Percentiles rank a stretch among this genome's conserved stretches.
Conservation (phyloP, 257 asterid genomes). For the Solanum infundibuliforme region DNA sequence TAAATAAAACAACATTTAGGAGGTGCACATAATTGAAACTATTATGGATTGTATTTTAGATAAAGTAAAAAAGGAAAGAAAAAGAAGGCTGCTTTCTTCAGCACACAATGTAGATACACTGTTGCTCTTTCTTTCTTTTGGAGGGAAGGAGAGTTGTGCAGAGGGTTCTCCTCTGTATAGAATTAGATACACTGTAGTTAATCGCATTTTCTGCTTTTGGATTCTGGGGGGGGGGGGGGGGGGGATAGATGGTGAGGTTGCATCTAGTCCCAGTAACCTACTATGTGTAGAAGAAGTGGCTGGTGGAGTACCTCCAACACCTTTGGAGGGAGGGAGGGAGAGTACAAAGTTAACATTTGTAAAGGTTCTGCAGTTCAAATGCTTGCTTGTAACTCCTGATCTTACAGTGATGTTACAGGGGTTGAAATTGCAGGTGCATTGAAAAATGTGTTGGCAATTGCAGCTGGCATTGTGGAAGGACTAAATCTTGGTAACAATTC, state of each 20-base stretch:
- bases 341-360: not conserved
- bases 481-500: conserved; percentile 85
- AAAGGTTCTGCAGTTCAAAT: not conserved
- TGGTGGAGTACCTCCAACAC: not conserved
- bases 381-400: conserved; percentile 51
- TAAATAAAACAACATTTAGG: not conserved
- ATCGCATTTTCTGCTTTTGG: not conserved
- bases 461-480: conserved; percentile 94
- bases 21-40: not conserved
- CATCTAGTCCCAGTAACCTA: not conserved
- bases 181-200: not conserved
- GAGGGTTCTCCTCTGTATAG: not conserved
- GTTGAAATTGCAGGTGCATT: conserved; percentile 97
- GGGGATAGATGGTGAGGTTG: not conserved
- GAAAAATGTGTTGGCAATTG: conserved; percentile 89
- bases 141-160: not conserved
- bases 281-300: not conserved
- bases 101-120: not conserved
- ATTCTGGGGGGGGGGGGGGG: not conserved
- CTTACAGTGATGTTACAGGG: conserved; percentile 92
- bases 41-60: not conserved
- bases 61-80: not conserved
- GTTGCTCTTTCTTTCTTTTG: not conserved
- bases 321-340: not conserved
- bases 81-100: not conserved